phyloP scores from a whole-genome alignment of 2,329 filamentous ascomycete species.

The Rasamsonia emersonii region DNA sequence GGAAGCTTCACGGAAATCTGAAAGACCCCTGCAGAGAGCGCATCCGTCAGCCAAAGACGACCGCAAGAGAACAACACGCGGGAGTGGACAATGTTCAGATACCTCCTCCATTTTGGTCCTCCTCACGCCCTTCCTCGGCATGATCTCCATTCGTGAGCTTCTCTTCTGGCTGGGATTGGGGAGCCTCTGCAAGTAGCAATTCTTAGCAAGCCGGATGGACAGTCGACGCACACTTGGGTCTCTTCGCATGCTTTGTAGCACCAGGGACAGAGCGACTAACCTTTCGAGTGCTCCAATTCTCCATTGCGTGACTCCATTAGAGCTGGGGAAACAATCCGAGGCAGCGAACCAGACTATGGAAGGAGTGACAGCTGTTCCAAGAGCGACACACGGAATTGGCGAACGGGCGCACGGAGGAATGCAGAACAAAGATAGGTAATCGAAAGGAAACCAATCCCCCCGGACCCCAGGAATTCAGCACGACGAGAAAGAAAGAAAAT shows the following conservation, averaged over 20 bases:
- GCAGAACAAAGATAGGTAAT: not conserved
- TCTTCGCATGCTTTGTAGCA: conserved; percentile 3
- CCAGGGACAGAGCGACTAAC: conserved; percentile 15
- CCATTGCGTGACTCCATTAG: conserved; percentile 34
- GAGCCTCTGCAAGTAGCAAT: conserved; percentile 19
- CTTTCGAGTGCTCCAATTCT: conserved; percentile 32
- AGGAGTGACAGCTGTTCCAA: too few relatives aligned
- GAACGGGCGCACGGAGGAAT: too few relatives aligned
- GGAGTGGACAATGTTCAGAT: too few relatives aligned
- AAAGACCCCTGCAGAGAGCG: conserved; percentile 44
- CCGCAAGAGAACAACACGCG: too few relatives aligned
- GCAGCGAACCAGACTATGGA: too few relatives aligned
- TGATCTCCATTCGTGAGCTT: conserved; percentile 27
- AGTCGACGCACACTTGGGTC: conserved; percentile 7
- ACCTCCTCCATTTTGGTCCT: conserved; percentile 30
- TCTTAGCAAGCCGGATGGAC: conserved; percentile 10
- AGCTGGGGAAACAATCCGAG: conserved; percentile 7
- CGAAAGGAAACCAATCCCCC: not conserved
- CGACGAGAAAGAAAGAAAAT: not conserved
- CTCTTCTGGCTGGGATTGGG: conserved; percentile 16
- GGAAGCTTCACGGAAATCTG: conserved; percentile 74
- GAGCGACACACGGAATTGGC: too few relatives aligned
- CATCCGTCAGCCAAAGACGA: not conserved
- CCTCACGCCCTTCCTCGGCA: conserved; percentile 22
- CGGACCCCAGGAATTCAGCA: too few relatives aligned